Percentiles rank a stretch among this genome's conserved stretches.
Conservation (phyloP, 345 rosid species). For the Brassica juncea region DNA sequence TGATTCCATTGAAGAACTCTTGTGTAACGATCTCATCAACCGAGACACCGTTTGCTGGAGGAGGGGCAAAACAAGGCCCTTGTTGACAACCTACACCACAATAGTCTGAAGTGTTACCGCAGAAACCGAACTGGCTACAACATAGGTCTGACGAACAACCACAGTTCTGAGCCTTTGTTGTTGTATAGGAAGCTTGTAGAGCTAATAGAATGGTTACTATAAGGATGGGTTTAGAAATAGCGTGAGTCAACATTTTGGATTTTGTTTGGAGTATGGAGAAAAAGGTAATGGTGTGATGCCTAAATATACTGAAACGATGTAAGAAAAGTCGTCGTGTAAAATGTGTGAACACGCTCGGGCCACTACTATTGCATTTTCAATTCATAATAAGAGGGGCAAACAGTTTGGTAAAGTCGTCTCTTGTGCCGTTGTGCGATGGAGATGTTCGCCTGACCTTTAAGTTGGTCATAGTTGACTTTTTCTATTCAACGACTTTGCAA, state of each 20-base stretch:
- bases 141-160: constrained; percentile 50
- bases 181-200: not conserved
- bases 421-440: constrained; percentile 2
- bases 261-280: not conserved
- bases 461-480: constrained; percentile 21
- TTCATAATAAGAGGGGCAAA: not conserved
- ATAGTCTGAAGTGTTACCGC: constrained; percentile 45
- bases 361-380: not conserved
- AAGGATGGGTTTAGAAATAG: constrained; percentile 24
- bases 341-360: constrained; percentile 22
- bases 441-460: constrained; percentile 14
- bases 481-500: constrained; percentile 5
- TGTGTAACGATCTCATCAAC: constrained; percentile 48
- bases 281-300: not conserved
- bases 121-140: constrained; percentile 48
- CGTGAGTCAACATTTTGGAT: constrained; percentile 30
- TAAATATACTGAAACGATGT: constrained; percentile 13
- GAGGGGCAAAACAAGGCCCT: constrained; percentile 57
- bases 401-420: constrained; percentile 10
- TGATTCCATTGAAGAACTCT: constrained; percentile 58
- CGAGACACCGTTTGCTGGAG: constrained; percentile 42
- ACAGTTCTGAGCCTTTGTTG: constrained; percentile 40
- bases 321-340: constrained; percentile 28
- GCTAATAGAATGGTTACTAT: constrained; percentile 25
- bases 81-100: constrained; percentile 57